These are phyloP conservation scores for Fusarium robinianum DNA, from an alignment of 2,329 filamentous ascomycete species.

Conservation along the genomic window DNA sequence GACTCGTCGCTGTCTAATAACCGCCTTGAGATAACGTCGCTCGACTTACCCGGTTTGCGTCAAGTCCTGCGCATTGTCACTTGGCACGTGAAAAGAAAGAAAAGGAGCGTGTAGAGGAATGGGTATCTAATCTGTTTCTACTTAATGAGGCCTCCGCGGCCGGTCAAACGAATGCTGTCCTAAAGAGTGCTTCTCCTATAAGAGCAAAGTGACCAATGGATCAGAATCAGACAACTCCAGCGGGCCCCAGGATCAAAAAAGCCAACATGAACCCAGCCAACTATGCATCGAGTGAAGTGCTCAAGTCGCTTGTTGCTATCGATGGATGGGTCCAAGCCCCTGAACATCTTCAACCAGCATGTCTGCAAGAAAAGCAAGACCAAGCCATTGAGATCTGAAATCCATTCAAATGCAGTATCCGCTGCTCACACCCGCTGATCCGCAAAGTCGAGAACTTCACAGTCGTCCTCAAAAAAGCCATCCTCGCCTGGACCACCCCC, in stretches of 20 bases:
- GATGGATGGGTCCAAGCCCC: slow-evolving; percentile 19
- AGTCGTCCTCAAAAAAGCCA: slow-evolving; percentile 91
- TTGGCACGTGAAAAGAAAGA: slow-evolving; percentile 15
- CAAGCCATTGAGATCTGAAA: slow-evolving; percentile 20
- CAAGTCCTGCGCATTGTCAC: slow-evolving; percentile 7
- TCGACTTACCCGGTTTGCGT: slow-evolving; percentile 2
- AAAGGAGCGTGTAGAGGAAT: slow-evolving; percentile 28
- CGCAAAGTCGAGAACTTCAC: slow-evolving; percentile 88
- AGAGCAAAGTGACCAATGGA: slow-evolving; percentile 38
- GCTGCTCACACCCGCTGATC: slow-evolving; percentile 63
- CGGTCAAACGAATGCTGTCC: slow-evolving; percentile 30
- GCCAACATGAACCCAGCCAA: slow-evolving; percentile 27
- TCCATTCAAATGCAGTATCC: slow-evolving; percentile 14
- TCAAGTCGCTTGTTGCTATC: slow-evolving; percentile 18
- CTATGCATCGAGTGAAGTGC: slow-evolving; percentile 15
- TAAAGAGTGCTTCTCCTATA: slow-evolving; percentile 37
- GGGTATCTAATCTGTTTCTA: slow-evolving; percentile 45
- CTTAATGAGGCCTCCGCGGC: slow-evolving; percentile 35
- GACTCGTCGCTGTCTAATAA: slow-evolving; percentile 23
- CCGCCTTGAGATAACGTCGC: slow-evolving; percentile 12
- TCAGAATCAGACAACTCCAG: slow-evolving; percentile 38
- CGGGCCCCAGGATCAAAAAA: slow-evolving; percentile 24
- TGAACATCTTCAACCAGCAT: slow-evolving; percentile 14
- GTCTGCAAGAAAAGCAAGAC: slow-evolving; percentile 31
- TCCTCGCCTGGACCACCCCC: slow-evolving; percentile 62